Conservation (phyloP, 2,329 filamentous ascomycete genomes). For the Microdochium trichocladiopsis region DNA sequence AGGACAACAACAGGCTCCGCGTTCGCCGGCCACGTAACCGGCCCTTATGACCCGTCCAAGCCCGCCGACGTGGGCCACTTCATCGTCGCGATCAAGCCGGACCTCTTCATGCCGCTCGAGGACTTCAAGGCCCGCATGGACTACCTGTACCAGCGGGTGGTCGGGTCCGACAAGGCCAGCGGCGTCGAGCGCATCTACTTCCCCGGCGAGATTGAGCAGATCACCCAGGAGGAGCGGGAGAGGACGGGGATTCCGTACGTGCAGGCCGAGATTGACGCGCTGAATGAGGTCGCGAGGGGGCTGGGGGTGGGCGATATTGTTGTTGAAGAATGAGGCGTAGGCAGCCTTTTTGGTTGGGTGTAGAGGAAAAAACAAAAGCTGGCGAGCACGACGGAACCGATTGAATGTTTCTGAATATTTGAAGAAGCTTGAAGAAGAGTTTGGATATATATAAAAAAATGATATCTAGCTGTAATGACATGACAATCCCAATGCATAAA, state of each 20-base stretch:
- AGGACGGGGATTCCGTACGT: conserved; percentile 52
- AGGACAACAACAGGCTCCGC: conserved; percentile 56
- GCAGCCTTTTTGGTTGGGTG: neutral
- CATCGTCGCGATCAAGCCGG: conserved; percentile 64
- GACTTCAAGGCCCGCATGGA: conserved; percentile 61
- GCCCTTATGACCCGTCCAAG: conserved; percentile 66
- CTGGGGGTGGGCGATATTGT: neutral
- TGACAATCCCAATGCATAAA: no score
- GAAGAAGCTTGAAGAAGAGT: no score
- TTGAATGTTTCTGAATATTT: no score
- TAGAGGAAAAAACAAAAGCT: neutral
- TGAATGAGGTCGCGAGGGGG: conserved; percentile 35
- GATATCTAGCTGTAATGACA: no score
- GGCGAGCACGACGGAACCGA: no score
- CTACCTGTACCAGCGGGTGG: conserved; percentile 45
- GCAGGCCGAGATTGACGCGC: conserved; percentile 44
- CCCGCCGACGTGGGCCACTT: conserved; percentile 71
- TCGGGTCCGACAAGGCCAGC: conserved; percentile 44
- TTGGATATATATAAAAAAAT: no score
- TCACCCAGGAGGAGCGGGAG: conserved; percentile 41
- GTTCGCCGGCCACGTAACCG: conserved; percentile 70
- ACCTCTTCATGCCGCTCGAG: conserved; percentile 64
- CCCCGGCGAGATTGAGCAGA: conserved; percentile 55
- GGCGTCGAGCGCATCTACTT: conserved; percentile 55
- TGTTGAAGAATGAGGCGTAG: neutral